Percentiles rank a stretch among this genome's conserved stretches.
These are phyloP conservation scores for Castanea crenata DNA, from an alignment of 306 rosid genomes.

Conservation along the genomic window DNA sequence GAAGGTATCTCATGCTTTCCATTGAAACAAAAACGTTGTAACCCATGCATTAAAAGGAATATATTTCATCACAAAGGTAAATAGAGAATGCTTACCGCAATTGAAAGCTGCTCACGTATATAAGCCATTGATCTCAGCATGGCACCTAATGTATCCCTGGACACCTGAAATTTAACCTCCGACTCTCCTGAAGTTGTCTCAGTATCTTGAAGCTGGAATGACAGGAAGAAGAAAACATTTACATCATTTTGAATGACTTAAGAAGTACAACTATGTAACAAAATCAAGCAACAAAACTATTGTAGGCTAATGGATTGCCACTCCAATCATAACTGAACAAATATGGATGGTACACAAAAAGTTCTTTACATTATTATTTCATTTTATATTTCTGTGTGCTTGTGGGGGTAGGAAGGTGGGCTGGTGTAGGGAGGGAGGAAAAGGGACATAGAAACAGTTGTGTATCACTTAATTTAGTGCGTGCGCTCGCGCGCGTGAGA, in stretches of 20 bases:
- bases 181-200: slow-evolving; percentile 83
- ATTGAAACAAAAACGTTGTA: neutral
- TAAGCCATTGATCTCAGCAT: slow-evolving; percentile 95
- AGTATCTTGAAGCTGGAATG: slow-evolving; percentile 73
- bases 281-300: neutral
- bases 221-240: slow-evolving; percentile 3
- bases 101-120: slow-evolving; percentile 90
- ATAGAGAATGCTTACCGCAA: slow-evolving; percentile 51
- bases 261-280: neutral
- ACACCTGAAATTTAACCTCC: slow-evolving; percentile 91
- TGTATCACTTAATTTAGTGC: too few relatives aligned
- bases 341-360: neutral
- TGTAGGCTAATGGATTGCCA: neutral
- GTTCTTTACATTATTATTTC: neutral
- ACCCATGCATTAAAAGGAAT: neutral
- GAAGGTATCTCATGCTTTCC: neutral
- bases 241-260: slow-evolving; percentile 5
- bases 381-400: neutral
- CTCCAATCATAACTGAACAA: neutral
- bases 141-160: slow-evolving; percentile 88
- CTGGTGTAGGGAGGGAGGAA: too few relatives aligned
- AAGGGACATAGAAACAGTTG: too few relatives aligned
- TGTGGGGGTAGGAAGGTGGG: neutral
- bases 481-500: fast-evolving
- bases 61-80: neutral